Base-by-base conservation (phyloP, 805 yeast species). In the Candida ipomoeae region DNA sequence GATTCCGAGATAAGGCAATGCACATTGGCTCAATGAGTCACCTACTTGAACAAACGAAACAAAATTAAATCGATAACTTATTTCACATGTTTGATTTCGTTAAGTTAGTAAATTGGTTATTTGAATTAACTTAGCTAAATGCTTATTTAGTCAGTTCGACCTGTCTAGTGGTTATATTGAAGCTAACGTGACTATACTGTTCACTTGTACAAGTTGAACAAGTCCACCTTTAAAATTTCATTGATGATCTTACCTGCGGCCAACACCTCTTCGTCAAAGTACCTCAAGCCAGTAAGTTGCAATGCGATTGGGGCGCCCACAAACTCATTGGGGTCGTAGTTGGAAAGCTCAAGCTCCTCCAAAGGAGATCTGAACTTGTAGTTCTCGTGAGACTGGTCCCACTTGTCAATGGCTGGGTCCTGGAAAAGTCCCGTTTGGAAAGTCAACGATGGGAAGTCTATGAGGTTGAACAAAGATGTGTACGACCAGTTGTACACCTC, bases 401-500 rank as follows among this genome's bases (percentile, higher is more conserved):
- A 77, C 37, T 66, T 57, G 62, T 84, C 90, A 37, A 76, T 53
- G 6, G 54, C 52, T 31, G 83, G 80, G 63, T 84, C 87, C 61
- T 77, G 86, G 55, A 64, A 70, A 55, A 83, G 66, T 8, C 87
- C 82, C 4, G 88, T 77, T 59, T 86, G 89, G 68, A 81, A 71
- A 1, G 77, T 74, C 53, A 84, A 79, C 37, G 83, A 80, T 39
- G 95, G 90, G 61, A 81, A 74, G 65, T 87, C 95, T 55, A 85
- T 66, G 51, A 86, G 62, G 68, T 87, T 87, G 80, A 82, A 87
- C 54, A 85, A 74, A 2, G 89, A 70, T 5, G 92, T 85, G 72
- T 87, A 87, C 3, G 91, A 86, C 91, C 94, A 87, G 67, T 85
- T 85, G 64, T 78, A 80, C 6, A 85, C 77, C 46, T 77, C 73